phyloP scores from a whole-genome alignment of 805 yeast species.

The Hanseniaspora nectarophila region DNA sequence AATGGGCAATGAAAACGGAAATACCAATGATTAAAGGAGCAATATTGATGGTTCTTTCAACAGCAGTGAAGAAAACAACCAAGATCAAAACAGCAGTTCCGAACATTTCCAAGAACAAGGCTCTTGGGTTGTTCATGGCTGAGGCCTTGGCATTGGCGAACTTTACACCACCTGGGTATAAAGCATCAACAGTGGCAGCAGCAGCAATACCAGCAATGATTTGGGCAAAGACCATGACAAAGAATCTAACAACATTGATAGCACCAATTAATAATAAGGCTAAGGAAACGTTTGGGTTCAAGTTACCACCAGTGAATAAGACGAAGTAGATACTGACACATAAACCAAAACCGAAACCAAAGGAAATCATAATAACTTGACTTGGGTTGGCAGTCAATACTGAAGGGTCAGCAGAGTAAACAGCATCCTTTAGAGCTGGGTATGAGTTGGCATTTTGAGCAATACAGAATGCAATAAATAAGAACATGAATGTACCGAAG shows the following conservation, averaged over 20 bases:
- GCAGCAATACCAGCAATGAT: constrained; percentile 83
- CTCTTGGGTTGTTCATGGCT: constrained; percentile 60
- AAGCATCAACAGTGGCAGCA: constrained; percentile 74
- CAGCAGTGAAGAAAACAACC: constrained; percentile 72
- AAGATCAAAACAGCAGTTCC: constrained; percentile 62
- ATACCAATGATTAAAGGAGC: constrained; percentile 80
- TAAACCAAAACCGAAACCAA: constrained; percentile 80
- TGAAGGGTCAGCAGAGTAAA: constrained; percentile 42
- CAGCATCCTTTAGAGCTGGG: constrained; percentile 24
- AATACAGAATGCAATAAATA: constrained; percentile 71
- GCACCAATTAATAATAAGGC: constrained; percentile 62
- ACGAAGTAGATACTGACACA: constrained; percentile 53
- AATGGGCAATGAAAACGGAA: constrained; percentile 68
- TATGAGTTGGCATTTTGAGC: constrained; percentile 72
- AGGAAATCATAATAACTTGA: constrained; percentile 64
- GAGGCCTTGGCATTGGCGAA: constrained; percentile 64
- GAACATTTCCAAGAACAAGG: constrained; percentile 70
- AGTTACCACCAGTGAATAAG: constrained; percentile 75
- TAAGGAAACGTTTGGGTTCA: constrained; percentile 80
- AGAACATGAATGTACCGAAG: constrained; percentile 72
- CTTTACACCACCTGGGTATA: constrained; percentile 69
- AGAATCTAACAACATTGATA: constrained; percentile 59
- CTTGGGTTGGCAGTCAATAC: constrained; percentile 45
- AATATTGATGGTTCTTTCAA: constrained; percentile 62
- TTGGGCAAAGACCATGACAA: constrained; percentile 54